Conservation (phyloP, 768 basidiomycete species). For the Agaricus blazei region DNA sequence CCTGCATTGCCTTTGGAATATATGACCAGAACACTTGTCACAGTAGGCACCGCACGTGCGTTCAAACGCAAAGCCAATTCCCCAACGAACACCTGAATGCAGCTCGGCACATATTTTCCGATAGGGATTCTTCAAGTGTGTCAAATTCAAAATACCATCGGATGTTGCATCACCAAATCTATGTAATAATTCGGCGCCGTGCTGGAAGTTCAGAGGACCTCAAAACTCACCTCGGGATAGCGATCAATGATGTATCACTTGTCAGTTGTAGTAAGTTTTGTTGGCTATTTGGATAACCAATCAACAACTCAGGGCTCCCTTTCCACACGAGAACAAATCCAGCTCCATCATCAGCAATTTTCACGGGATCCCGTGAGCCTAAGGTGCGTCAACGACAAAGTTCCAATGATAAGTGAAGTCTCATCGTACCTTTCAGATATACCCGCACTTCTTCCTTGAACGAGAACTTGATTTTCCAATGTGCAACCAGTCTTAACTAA, state of each 20-base stretch:
- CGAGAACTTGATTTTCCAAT: constrained; percentile 68
- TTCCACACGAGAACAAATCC: constrained; percentile 87
- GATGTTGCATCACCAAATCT: constrained; percentile 12
- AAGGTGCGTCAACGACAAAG: constrained; percentile 1
- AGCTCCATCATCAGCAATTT: constrained; percentile 63
- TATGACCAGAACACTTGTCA: constrained; percentile 46
- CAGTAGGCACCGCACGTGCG: constrained; percentile 76
- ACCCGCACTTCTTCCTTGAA: constrained; percentile 72
- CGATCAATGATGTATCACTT: constrained; percentile 76
- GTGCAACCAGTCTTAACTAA: constrained; percentile 73
- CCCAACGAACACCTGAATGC: constrained; percentile 80
- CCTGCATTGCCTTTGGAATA: constrained; percentile 77
- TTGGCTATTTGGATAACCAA: constrained; percentile 68
- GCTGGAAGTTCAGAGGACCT: neutral
- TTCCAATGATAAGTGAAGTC: constrained; percentile 5
- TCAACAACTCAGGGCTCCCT: constrained; percentile 63
- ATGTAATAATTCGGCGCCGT: constrained; percentile 1
- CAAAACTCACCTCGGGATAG: constrained; percentile 73
- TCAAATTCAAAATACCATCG: constrained; percentile 19
- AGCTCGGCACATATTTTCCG: constrained; percentile 82
- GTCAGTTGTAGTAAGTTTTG: constrained; percentile 78
- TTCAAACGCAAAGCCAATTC: constrained; percentile 79
- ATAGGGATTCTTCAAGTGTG: constrained; percentile 27
- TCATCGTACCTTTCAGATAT: constrained; percentile 75
- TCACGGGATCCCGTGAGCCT: constrained; percentile 85